Evolutionary conservation across 108 stramenopile species (phyloP).

Genomic region (Pseudonitzschia multiseries): DNA sequence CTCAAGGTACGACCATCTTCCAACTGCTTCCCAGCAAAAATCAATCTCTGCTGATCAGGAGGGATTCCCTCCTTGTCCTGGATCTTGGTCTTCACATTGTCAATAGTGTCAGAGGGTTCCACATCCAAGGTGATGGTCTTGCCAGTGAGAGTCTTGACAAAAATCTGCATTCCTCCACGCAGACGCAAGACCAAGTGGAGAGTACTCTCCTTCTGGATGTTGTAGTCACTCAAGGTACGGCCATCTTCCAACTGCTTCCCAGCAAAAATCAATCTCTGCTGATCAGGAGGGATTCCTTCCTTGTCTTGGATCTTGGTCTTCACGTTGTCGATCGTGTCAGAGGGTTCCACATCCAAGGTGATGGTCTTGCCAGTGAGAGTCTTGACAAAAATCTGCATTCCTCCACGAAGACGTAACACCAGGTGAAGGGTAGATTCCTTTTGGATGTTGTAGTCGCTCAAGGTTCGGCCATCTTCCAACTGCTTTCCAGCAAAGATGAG

Average conservation of each 20-base stretch:
- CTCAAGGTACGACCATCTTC: constrained; percentile 97
- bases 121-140: constrained; percentile 91
- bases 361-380: no score
- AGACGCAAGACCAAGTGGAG: constrained; percentile 42
- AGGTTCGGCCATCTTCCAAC: constrained; percentile 96
- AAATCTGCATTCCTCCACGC: no score
- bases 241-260: constrained; percentile 86
- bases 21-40: constrained; percentile 97
- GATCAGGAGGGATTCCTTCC: constrained; percentile 41
- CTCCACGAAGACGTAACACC: constrained; percentile 54
- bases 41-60: constrained; percentile 87
- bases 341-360: no score
- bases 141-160: no score
- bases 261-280: constrained; percentile 77
- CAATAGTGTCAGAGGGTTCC: constrained; percentile 94
- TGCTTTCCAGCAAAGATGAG: constrained; percentile 84
- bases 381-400: no score
- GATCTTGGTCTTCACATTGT: constrained; percentile 90
- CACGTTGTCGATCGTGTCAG: no score
- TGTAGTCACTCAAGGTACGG: constrained; percentile 73
- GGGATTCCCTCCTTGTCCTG: constrained; percentile 95
- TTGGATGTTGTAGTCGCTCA: constrained; percentile 97
- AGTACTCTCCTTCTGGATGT: constrained; percentile 77
- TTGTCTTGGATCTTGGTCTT: no score
- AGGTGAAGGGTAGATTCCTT: constrained; percentile 95